Base-by-base conservation (phyloP, 2,329 filamentous ascomycete genomes). In the Fusarium sarcochroum region DNA sequence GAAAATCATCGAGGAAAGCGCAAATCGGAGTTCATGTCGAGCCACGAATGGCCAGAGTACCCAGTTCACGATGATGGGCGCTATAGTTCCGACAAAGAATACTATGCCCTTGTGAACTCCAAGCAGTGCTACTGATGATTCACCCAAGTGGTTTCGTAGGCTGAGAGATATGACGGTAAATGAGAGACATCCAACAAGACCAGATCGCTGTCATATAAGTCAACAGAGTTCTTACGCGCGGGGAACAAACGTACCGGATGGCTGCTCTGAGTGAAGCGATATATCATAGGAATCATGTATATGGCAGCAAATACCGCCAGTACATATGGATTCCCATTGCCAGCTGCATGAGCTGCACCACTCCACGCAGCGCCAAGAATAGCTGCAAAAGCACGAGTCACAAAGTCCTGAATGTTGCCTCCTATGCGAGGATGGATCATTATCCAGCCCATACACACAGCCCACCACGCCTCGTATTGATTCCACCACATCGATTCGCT, bases 1-100 rank as follows among this genome's bases (percentile, higher is more conserved):
- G 48, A 88, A 85, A 67, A 89, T 78, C 85, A 87, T 89, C 3
- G 82, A 79, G 1, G 86, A 85, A 3, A 88, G 73, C 0, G 85
- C 86, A 59, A 84, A 85, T 21, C 87, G 79, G 15, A 89, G 80
- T 72, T 89, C 87, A 68, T 88, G 86, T 14, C 87, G 80, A 13
- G 87, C 87, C 7, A 89, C 81, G 64, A 89, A 89, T 4, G 87
- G 87, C 87, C 87, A 89, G 5, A 89, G 76, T 14, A 87, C 70
- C 86, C 86, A 89, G 66, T 88, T 89, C 15, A 88, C 82, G 1
- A 87, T 63, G 13, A 89, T 80, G 1, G 87, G 85, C 2, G 83
- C 80, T 2, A 85, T 79, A 5, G 87, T 83, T 3, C 87, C 87
- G 21, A 87, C 74, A 4, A 88, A 77, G 61, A 89, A 84, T 1